Percentiles rank a stretch among this genome's conserved stretches.
phyloP scores from a whole-genome alignment of 2,329 filamentous ascomycete species.

The Aspergillus pseudotamarii region DNA sequence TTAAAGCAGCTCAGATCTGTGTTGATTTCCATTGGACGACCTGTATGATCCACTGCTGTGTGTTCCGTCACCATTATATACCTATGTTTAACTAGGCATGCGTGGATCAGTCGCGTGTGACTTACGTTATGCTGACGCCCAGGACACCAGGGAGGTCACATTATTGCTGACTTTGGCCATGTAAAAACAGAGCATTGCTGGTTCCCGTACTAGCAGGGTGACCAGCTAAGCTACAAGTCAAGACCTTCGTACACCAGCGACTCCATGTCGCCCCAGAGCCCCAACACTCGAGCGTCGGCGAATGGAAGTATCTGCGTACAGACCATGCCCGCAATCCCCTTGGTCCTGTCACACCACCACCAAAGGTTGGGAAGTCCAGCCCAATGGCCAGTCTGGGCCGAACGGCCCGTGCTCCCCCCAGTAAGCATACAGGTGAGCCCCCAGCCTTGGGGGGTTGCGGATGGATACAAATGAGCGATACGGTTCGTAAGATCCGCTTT shows the following conservation, averaged over 20 bases:
- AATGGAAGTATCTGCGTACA: slow-evolving; percentile 54
- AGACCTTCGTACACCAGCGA: background rate
- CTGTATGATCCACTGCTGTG: too few species aligned
- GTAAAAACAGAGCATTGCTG: background rate
- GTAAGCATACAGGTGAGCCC: background rate
- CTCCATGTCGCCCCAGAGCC: background rate
- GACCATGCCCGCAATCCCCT: slow-evolving; percentile 58
- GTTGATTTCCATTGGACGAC: too few species aligned
- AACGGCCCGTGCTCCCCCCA: background rate
- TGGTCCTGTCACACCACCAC: slow-evolving; percentile 66
- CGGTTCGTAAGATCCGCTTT: slow-evolving; percentile 39
- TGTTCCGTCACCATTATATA: too few species aligned
- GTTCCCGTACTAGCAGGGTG: fast-evolving
- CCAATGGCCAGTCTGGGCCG: slow-evolving; percentile 56
- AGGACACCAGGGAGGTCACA: too few species aligned
- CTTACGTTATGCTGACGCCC: too few species aligned
- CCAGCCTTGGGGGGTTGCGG: background rate
- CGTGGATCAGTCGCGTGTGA: too few species aligned
- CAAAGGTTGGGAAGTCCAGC: slow-evolving; percentile 62
- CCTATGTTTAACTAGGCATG: too few species aligned
- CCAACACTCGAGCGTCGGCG: background rate
- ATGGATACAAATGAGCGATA: background rate
- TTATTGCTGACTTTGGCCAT: too few species aligned
- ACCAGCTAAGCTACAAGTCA: background rate
- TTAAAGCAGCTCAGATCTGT: too few species aligned